These are phyloP conservation scores for Colletotrichum plurivorum DNA, from an alignment of 2,329 filamentous ascomycete species.

Conservation along the genomic window DNA sequence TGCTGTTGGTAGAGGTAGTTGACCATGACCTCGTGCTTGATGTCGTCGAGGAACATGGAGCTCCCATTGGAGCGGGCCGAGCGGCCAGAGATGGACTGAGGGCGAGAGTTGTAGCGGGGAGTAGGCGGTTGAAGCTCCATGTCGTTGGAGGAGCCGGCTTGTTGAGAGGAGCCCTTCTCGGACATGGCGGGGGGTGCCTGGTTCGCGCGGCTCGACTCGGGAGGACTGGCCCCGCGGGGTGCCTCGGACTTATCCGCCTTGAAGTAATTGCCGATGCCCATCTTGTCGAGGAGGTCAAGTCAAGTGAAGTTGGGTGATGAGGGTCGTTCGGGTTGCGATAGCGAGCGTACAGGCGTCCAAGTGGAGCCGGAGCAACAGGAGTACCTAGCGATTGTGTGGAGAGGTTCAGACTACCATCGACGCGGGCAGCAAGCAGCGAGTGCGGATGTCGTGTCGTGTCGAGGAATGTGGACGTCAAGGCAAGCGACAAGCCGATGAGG, in stretches of 20 bases:
- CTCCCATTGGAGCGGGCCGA: slow-evolving; percentile 64
- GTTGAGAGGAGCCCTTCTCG: slow-evolving; percentile 53
- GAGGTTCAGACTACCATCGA: slow-evolving; percentile 32
- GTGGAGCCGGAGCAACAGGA: slow-evolving; percentile 26
- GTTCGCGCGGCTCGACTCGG: slow-evolving; percentile 41
- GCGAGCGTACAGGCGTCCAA: slow-evolving; percentile 36
- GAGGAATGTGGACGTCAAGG: slow-evolving; percentile 27
- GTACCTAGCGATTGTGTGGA: slow-evolving; percentile 27
- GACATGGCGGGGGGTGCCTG: slow-evolving; percentile 46
- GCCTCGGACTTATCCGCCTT: slow-evolving; percentile 64
- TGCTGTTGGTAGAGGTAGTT: slow-evolving; percentile 88
- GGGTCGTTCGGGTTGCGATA: slow-evolving; percentile 2
- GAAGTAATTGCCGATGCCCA: slow-evolving; percentile 76
- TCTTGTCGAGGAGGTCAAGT: slow-evolving; percentile 48
- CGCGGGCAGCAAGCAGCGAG: background rate
- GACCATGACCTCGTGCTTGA: slow-evolving; percentile 87
- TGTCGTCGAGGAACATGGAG: slow-evolving; percentile 75
- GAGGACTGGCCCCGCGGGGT: slow-evolving; percentile 42
- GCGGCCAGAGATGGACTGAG: slow-evolving; percentile 65
- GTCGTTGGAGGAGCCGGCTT: slow-evolving; percentile 53
- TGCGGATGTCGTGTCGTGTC: slow-evolving; percentile 21
- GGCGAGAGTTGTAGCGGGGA: slow-evolving; percentile 64
- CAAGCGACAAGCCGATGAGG: slow-evolving; percentile 32
- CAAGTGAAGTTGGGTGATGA: background rate
- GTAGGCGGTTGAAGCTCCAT: slow-evolving; percentile 65